Conservation (phyloP, 1,139 yeast species). For the Saccharomyces uvarum region DNA sequence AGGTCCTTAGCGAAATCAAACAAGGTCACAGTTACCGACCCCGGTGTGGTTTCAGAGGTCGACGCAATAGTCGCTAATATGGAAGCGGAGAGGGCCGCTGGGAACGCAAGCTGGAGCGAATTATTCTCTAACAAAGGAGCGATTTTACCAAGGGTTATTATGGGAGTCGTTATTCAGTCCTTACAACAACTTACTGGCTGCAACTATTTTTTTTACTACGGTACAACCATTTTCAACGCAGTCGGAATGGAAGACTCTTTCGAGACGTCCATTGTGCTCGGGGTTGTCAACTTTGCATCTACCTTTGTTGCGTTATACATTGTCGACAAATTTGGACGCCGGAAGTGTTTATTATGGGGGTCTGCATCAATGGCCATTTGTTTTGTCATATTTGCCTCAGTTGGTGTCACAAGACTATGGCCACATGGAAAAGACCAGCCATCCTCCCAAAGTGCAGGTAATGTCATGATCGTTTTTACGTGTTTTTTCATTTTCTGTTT, state of each 20-base stretch:
- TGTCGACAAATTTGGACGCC: slow-evolving; percentile 61
- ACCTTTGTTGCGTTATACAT: slow-evolving; percentile 57
- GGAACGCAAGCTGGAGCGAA: slow-evolving; percentile 33
- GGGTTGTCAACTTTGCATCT: slow-evolving; percentile 66
- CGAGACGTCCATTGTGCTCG: slow-evolving; percentile 62
- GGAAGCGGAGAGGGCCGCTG: slow-evolving; percentile 37
- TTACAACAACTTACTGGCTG: slow-evolving; percentile 3
- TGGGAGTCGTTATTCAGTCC: slow-evolving; percentile 54
- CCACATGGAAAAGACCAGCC: slow-evolving; percentile 46
- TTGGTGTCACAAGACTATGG: slow-evolving; percentile 56
- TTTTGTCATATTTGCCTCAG: slow-evolving; percentile 53
- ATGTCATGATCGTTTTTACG: slow-evolving; percentile 4
- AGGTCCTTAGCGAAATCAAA: slow-evolving; percentile 38
- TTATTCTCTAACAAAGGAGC: slow-evolving; percentile 28
- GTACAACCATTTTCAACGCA: slow-evolving; percentile 5
- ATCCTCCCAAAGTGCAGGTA: slow-evolving; percentile 26
- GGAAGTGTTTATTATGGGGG: slow-evolving; percentile 53
- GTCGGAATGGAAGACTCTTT: slow-evolving; percentile 57
- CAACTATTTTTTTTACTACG: slow-evolving; percentile 5
- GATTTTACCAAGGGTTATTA: slow-evolving; percentile 50
- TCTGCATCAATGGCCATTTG: slow-evolving; percentile 54
- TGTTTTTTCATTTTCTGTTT: slow-evolving; percentile 5
- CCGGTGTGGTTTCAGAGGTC: slow-evolving; percentile 47
- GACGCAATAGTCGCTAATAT: slow-evolving; percentile 54
- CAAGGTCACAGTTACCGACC: slow-evolving; percentile 37